These are phyloP conservation scores for Elongisporangium senticosum DNA, from an alignment of 352 stramenopile genomes.

Conservation along the genomic window DNA sequence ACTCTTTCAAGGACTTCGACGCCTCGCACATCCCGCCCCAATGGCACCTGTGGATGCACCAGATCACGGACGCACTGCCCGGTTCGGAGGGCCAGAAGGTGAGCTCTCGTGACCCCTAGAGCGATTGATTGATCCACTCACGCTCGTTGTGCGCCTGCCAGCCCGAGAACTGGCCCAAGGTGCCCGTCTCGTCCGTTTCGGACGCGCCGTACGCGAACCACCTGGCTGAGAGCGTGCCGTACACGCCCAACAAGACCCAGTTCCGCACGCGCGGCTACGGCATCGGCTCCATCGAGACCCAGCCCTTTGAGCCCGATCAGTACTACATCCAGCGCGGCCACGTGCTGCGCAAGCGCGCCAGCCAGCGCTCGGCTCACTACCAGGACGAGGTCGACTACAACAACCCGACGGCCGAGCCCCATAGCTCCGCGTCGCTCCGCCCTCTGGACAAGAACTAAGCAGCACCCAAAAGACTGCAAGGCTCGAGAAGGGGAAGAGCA, in stretches of 20 bases:
- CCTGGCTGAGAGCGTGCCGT: constrained; percentile 54
- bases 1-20: constrained; percentile 76
- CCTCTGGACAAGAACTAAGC: constrained; percentile 59
- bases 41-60: constrained; percentile 85
- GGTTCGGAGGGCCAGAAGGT: constrained; percentile 57
- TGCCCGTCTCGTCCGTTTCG: constrained; percentile 39
- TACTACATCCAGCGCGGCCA: constrained; percentile 81
- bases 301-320: constrained; percentile 60
- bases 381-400: constrained; percentile 85
- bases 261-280: constrained; percentile 79
- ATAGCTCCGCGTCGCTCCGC: constrained; percentile 46
- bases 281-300: constrained; percentile 58
- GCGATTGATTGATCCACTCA: neutral
- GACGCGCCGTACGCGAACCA: constrained; percentile 72
- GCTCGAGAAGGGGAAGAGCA: neutral
- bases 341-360: constrained; percentile 45
- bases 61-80: constrained; percentile 66
- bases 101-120: constrained; percentile 7
- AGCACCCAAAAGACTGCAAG: constrained; percentile 1
- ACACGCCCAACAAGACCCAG: constrained; percentile 72
- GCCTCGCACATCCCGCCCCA: constrained; percentile 69
- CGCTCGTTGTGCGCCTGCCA: constrained; percentile 14
- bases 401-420: constrained; percentile 42
- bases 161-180: constrained; percentile 68
- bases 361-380: constrained; percentile 48